Base-by-base conservation (phyloP, 2,329 filamentous ascomycete genomes). In the Teratosphaeria epicoccoides region DNA sequence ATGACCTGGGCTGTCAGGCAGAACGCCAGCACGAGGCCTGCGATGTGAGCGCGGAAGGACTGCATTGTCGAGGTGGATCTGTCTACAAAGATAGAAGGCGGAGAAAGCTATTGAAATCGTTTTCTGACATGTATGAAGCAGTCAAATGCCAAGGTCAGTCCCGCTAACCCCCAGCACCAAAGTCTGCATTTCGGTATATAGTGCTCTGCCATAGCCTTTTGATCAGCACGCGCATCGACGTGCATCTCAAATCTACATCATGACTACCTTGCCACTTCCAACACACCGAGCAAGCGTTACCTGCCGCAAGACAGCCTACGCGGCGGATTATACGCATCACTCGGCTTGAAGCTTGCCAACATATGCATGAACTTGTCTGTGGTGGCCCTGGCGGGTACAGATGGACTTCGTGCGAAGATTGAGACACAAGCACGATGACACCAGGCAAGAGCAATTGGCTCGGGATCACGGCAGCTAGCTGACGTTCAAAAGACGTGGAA, bases 21-120 rank as follows among this genome's bases (percentile, higher is more conserved):
- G 29, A 43, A 40, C 11, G 50, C 33, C 14, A 52, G 50, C 50
- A 45, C 45, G 24, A 49, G 20, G 28, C 45, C 50, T 52, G 50
- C 50, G 11, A 47, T 7, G 24, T 48, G 7, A n/a, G 29, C 43
- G 10, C 23, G 26, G 50, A 49, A 29, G 22, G 50, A 44, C 10
- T 33, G 45, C 45, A 52, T 51, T 24, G 43, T 20, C 7, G 12
- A 28, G 22, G 23, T 22, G 43, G 12, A 6, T 20, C 22, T 37
- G 10, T 24, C 9, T 40, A n/a, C n/a, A n/a, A n/a, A n/a, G 6
- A 17, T 40, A 6, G 6, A 2, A 1, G 5, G 20, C 33, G 4
- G 6, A 14, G 11, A 9, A 17, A 4, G 7, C n/a, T 22, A 17
- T 9, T n/a, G 1, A 40, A 40, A 17, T 7, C 14, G n/a, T 40